phyloP scores from a whole-genome alignment of 1,139 yeast species.

The Saccharomyces pastorianus region DNA sequence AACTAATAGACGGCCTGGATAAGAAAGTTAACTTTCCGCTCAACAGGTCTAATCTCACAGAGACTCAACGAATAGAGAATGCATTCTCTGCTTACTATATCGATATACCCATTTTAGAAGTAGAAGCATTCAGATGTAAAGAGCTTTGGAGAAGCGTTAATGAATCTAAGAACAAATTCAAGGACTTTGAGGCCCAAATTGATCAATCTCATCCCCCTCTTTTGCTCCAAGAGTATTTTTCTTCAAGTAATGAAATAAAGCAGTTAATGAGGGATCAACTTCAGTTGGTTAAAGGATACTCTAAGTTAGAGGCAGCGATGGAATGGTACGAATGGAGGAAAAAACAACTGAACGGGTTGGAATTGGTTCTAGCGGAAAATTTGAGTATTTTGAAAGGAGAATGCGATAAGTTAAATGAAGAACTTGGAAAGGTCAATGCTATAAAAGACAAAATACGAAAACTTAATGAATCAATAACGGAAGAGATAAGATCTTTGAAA shows the following conservation, averaged over 20 bases:
- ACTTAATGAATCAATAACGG: slow-evolving; percentile 42
- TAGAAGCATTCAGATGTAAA: slow-evolving; percentile 46
- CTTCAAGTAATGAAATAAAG: slow-evolving; percentile 12
- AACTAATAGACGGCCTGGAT: slow-evolving; percentile 3
- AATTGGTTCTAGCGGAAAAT: slow-evolving; percentile 37
- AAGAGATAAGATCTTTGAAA: slow-evolving; percentile 39
- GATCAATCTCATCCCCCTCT: slow-evolving; percentile 19
- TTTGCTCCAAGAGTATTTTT: slow-evolving; percentile 20
- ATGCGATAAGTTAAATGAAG: slow-evolving; percentile 31
- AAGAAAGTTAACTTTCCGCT: slow-evolving; percentile 15
- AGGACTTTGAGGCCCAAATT: slow-evolving; percentile 41
- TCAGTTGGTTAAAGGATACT: slow-evolving; percentile 18
- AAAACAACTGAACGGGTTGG: slow-evolving; percentile 28
- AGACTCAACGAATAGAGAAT: slow-evolving; percentile 14
- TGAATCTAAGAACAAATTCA: slow-evolving; percentile 43
- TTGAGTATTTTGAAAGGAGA: slow-evolving; percentile 44
- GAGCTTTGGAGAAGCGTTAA: slow-evolving; percentile 44
- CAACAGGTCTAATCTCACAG: slow-evolving; percentile 32
- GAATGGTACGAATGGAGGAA: slow-evolving; percentile 31
- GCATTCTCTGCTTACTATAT: slow-evolving; percentile 14
- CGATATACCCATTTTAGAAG: slow-evolving; percentile 38
- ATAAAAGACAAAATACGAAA: slow-evolving; percentile 40
- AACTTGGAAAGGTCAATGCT: slow-evolving; percentile 33
- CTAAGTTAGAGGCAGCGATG: slow-evolving; percentile 25
- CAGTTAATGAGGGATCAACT: slow-evolving; percentile 17